A percentile compares a stretch with the other conserved stretches of the same genome.
phyloP scores from a whole-genome alignment of 1,284 basidiomycete species.

The Laetiporus sulphureus region DNA sequence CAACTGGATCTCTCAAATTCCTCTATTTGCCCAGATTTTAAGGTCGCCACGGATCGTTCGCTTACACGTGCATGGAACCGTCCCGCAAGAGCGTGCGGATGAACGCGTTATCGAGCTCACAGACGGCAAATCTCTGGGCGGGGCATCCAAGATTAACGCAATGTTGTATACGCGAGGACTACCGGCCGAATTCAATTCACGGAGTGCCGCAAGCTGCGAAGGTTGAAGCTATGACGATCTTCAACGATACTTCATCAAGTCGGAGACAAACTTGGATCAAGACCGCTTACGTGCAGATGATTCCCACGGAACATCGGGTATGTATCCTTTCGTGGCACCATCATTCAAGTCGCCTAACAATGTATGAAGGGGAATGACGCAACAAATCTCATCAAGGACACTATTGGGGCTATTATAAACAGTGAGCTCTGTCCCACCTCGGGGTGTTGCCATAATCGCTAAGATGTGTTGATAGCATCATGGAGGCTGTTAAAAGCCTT shows the following conservation, averaged over 20 bases:
- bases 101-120: conserved; percentile 3
- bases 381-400: no score
- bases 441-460: no score
- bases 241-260: conserved; percentile 31
- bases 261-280: conserved; percentile 18
- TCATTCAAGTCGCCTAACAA: no score
- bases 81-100: conserved; percentile 10
- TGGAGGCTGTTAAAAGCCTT: no score
- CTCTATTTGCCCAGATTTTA: not conserved
- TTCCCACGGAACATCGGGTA: no score
- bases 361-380: no score
- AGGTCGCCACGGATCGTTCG: no score
- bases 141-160: conserved; percentile 7
- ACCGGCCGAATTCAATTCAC: conserved; percentile 32
- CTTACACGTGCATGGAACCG: no score
- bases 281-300: not conserved
- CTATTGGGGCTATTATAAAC: no score
- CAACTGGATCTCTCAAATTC: not conserved
- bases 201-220: conserved; percentile 26
- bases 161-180: conserved; percentile 26
- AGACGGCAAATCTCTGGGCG: conserved; percentile 1
- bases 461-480: no score
- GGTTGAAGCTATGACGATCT: conserved; percentile 34
- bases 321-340: no score
- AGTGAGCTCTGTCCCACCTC: no score